Base-by-base conservation (phyloP, 2,329 filamentous ascomycete species). In the Pseudocercospora fuligena region DNA sequence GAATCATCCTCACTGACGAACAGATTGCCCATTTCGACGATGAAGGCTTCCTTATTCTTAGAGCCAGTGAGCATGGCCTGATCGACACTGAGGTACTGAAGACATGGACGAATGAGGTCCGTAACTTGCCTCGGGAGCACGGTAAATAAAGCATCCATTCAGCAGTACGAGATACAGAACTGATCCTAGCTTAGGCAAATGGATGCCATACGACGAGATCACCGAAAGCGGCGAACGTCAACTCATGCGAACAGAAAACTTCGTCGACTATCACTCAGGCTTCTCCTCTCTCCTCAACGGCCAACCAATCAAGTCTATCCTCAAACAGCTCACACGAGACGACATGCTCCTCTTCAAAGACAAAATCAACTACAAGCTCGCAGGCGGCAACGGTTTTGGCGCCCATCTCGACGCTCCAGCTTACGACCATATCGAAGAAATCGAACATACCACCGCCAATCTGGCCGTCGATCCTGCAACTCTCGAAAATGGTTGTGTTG, bases 291-390 rank as follows among this genome's bases (percentile, higher is more conserved):
- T 81, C 49, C 75, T 81, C 9, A 75, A 79, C 6, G 79, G 80
- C 23, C 54, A 72, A 43, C 73, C 74, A 19, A 70, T 79, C 1
- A 61, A 69, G 1, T 72, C 70, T 25, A 66, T 79, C 16, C 73
- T 81, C 1, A 61, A 73, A 23, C 77, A 79, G 60, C 60, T 81
- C 16, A 77, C 78, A 0, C 69, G 76, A 0, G 78, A 80, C 60
- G 75, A 79, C 5, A 81, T 82, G 78, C 64, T 80, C 19, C 73
- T 82, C 0, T 82, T 82, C 73, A 81, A 82, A 51, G 79, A 82
- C 64, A 82, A 82, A 70, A 81, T 82, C 61, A 81, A 81, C 66
- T 81, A 81, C 69, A 80, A 81, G 66, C 72, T 80, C 6, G 73
- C 79, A 1, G 79, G 77, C n/a, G 80, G 79, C 64, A 79, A 78